Evolutionary conservation across 2,329 filamentous ascomycete species (phyloP).

Genomic region (Neocatenulostroma microsporum): DNA sequence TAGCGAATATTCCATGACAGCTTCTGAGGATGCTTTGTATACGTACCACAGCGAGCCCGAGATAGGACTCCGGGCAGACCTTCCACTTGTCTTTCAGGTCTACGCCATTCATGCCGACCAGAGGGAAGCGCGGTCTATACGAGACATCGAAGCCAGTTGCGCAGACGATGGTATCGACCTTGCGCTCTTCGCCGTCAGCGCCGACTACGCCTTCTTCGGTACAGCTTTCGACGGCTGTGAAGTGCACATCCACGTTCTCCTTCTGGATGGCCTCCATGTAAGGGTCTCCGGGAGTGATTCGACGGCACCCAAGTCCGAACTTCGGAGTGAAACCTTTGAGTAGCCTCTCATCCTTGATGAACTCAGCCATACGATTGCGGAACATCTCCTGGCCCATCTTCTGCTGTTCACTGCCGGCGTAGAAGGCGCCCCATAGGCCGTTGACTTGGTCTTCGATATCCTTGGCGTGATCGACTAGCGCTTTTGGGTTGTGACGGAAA

Average conservation of each 20-base stretch:
- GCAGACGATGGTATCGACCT: constrained; percentile 39
- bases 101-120: constrained; percentile 35
- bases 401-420: constrained; percentile 36
- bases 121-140: constrained; percentile 36
- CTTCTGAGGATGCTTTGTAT: too few relatives aligned
- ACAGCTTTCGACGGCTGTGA: constrained; percentile 39
- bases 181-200: constrained; percentile 34
- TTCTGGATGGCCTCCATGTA: constrained; percentile 46
- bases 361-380: constrained; percentile 40
- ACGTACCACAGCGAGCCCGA: constrained; percentile 35
- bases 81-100: constrained; percentile 36
- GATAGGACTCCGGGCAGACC: constrained; percentile 33
- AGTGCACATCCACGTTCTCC: constrained; percentile 45
- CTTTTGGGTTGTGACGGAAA: constrained; percentile 37
- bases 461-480: constrained; percentile 39
- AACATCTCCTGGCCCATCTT: constrained; percentile 33
- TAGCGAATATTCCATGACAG: too few relatives aligned
- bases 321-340: constrained; percentile 42
- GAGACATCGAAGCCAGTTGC: constrained; percentile 41
- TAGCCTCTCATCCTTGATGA: constrained; percentile 45
- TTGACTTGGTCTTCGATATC: constrained; percentile 41
- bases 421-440: constrained; percentile 41
- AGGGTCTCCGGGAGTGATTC: constrained; percentile 44
- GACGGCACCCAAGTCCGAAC: constrained; percentile 39
- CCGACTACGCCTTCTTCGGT: constrained; percentile 40